phyloP scores from a whole-genome alignment of 805 yeast species.

The Metschnikowia picachoensis region DNA sequence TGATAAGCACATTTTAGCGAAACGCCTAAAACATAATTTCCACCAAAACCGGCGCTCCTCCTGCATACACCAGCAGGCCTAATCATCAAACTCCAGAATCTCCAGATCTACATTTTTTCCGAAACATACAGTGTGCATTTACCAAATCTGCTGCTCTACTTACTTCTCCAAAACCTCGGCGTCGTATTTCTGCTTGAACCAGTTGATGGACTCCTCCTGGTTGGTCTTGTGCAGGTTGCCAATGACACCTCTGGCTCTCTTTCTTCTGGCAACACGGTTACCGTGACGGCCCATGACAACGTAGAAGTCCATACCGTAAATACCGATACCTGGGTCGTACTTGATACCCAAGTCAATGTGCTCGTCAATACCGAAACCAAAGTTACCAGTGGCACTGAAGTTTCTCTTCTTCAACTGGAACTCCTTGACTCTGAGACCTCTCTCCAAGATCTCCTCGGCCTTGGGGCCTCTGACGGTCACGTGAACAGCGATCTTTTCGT shows the following conservation, averaged over 20 bases:
- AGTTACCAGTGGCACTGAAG: conserved; percentile 99
- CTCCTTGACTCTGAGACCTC: conserved; percentile 99
- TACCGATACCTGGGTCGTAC: conserved; percentile 99
- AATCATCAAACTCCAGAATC: no score
- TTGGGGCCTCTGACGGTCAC: conserved; percentile 99
- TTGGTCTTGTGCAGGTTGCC: conserved; percentile 91
- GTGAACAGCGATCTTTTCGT: conserved; percentile 99
- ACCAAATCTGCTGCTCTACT: conserved; percentile 11
- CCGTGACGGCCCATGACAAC: conserved; percentile 99
- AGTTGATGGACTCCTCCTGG: conserved; percentile 91
- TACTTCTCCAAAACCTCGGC: conserved; percentile 92
- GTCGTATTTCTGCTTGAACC: conserved; percentile 99
- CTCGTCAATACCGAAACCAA: conserved; percentile 99
- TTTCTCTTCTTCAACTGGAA: conserved; percentile 91
- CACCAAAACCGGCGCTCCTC: no score
- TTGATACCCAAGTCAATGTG: conserved; percentile 99
- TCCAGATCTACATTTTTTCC: no score
- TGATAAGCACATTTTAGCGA: no score
- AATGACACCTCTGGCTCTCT: conserved; percentile 83
- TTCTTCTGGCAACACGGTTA: conserved; percentile 97
- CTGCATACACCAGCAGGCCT: no score
- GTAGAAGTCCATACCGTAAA: conserved; percentile 99
- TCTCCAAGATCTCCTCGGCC: conserved; percentile 96
- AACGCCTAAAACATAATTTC: no score
- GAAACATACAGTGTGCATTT: no score